Percentiles rank a stretch among this genome's conserved stretches.
Conservation (phyloP, 805 yeast genomes). For the Yamadazyma laniorum region DNA sequence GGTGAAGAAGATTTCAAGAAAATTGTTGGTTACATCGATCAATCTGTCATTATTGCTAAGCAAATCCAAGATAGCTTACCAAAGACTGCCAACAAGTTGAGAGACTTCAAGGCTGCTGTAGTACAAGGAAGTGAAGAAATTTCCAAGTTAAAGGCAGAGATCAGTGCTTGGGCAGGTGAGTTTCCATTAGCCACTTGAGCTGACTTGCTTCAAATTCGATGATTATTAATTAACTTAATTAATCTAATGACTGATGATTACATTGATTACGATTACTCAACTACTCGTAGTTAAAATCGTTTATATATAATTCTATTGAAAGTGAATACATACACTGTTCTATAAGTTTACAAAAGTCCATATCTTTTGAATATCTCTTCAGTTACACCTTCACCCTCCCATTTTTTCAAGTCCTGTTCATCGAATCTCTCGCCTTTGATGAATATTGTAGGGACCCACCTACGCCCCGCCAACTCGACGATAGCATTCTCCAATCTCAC, state of each 20-base stretch:
- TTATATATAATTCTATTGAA: background rate
- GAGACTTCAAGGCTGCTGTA: slow-evolving; percentile 88
- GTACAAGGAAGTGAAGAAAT: slow-evolving; percentile 67
- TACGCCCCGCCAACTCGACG: slow-evolving; percentile 54
- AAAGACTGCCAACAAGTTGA: slow-evolving; percentile 88
- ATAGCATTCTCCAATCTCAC: slow-evolving; percentile 52
- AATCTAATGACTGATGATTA: slow-evolving; percentile 6
- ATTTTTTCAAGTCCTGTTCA: slow-evolving; percentile 46
- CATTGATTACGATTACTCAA: slow-evolving; percentile 9
- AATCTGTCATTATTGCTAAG: slow-evolving; percentile 75
- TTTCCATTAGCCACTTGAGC: slow-evolving; percentile 51
- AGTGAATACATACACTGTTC: too few species aligned
- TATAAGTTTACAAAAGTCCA: slow-evolving; percentile 15
- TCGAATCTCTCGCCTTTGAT: slow-evolving; percentile 60
- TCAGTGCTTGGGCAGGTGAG: slow-evolving; percentile 87
- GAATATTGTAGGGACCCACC: slow-evolving; percentile 70
- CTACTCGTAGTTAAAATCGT: slow-evolving; percentile 10
- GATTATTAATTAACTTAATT: slow-evolving; percentile 4
- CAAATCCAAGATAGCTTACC: slow-evolving; percentile 78
- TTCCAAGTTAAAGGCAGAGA: slow-evolving; percentile 67
- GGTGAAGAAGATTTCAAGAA: slow-evolving; percentile 71
- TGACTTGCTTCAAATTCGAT: background rate
- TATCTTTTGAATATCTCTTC: slow-evolving; percentile 32
- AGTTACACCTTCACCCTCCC: slow-evolving; percentile 34
- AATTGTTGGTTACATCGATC: slow-evolving; percentile 77